Evolutionary conservation across 345 rosid species (phyloP).

Genomic region (Excoecaria agallocha): DNA sequence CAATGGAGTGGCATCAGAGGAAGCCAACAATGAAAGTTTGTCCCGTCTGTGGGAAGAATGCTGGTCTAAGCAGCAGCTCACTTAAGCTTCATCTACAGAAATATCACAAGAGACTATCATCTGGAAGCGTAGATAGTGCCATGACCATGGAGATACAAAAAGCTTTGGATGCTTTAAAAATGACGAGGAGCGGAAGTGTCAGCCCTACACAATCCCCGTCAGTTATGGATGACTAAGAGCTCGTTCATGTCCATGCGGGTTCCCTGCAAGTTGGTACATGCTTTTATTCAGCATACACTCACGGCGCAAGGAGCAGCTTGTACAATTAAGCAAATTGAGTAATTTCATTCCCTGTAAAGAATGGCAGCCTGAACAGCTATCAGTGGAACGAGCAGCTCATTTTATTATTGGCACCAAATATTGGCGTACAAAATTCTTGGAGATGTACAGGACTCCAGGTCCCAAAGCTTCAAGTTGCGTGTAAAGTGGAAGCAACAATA

Average conservation of each 20-base stretch:
- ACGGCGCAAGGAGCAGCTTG: background rate
- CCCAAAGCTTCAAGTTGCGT: background rate
- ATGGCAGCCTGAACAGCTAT: no score
- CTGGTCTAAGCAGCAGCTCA: slow-evolving; percentile 92
- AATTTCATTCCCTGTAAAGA: no score
- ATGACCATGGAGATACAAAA: slow-evolving; percentile 96
- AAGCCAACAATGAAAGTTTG: slow-evolving; percentile 90
- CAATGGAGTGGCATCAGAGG: slow-evolving; percentile 96
- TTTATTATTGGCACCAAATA: background rate
- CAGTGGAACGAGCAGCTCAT: no score
- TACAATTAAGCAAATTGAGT: no score
- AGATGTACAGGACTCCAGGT: background rate
- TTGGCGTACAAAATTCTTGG: background rate
- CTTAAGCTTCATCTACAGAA: slow-evolving; percentile 92
- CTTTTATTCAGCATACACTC: background rate
- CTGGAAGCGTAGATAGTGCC: slow-evolving; percentile 98
- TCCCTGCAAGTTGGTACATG: background rate
- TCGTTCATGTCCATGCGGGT: no score
- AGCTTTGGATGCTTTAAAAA: slow-evolving; percentile 73
- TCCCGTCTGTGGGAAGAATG: slow-evolving; percentile 89
- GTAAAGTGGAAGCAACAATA: background rate
- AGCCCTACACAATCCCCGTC: slow-evolving; percentile 52
- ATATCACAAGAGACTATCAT: slow-evolving; percentile 76
- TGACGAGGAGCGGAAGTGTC: slow-evolving; percentile 63
- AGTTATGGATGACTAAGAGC: slow-evolving; percentile 36